Percentiles rank a stretch among this genome's conserved stretches.
Conservation (phyloP, 495 filamentous ascomycete species). For the Pyronema domesticum region DNA sequence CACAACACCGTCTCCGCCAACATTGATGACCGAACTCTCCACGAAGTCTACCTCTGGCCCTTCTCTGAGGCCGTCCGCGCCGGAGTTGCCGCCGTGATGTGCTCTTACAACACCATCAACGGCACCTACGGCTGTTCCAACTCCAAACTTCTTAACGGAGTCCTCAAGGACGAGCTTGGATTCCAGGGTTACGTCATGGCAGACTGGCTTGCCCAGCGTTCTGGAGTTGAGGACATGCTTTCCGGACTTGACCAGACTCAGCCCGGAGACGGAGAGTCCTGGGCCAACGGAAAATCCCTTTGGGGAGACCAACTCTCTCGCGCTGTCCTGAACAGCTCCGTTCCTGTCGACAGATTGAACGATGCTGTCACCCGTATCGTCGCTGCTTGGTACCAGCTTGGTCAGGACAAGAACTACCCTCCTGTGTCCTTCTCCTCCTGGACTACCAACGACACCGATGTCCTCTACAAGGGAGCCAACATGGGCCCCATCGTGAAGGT, state of each 20-base stretch:
- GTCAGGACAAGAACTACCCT: slow-evolving; percentile 51
- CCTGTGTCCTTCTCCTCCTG: slow-evolving; percentile 51
- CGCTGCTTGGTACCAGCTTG: slow-evolving; percentile 61
- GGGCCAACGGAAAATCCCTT: slow-evolving; percentile 39
- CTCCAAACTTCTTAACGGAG: slow-evolving; percentile 48
- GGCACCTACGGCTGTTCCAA: slow-evolving; percentile 53
- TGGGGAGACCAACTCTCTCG: slow-evolving; percentile 55
- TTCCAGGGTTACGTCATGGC: slow-evolving; percentile 49
- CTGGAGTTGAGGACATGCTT: slow-evolving; percentile 50
- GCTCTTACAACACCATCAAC: slow-evolving; percentile 60
- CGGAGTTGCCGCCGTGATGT: slow-evolving; percentile 58
- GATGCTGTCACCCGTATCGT: slow-evolving; percentile 52
- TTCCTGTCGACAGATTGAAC: slow-evolving; percentile 53
- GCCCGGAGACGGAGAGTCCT: slow-evolving; percentile 39
- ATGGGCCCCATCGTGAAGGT: slow-evolving; percentile 15
- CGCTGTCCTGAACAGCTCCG: slow-evolving; percentile 47
- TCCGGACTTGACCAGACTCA: slow-evolving; percentile 66
- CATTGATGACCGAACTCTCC: slow-evolving; percentile 54
- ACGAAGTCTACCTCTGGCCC: slow-evolving; percentile 67
- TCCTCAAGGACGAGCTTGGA: slow-evolving; percentile 60
- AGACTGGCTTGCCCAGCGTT: slow-evolving; percentile 65
- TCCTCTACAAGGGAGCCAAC: slow-evolving; percentile 34
- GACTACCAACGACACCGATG: slow-evolving; percentile 30
- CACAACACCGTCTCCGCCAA: slow-evolving; percentile 21
- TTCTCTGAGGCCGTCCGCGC: slow-evolving; percentile 53